phyloP scores from a whole-genome alignment of 2,329 filamentous ascomycete genomes.

The Pestalotiopsis sp. region DNA sequence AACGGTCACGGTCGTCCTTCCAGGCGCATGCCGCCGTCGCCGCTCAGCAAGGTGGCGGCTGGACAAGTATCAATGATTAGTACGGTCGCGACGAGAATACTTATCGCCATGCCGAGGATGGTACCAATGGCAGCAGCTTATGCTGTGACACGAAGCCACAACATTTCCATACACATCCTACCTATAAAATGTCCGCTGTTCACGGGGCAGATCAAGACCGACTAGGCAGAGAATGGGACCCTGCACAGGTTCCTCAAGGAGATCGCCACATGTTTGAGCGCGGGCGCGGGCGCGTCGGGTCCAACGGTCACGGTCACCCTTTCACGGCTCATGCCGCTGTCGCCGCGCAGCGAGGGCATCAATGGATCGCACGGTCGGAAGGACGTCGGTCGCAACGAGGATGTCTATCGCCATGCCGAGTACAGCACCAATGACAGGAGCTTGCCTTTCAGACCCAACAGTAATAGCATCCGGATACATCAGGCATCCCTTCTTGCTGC shows the following conservation, averaged over 20 bases:
- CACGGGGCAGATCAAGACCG: slow-evolving; percentile 28
- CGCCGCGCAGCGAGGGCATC: slow-evolving; percentile 20
- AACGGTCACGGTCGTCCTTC: slow-evolving; percentile 20
- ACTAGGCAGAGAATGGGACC: slow-evolving; percentile 26
- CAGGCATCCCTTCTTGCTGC: neutral
- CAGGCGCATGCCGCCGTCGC: slow-evolving; percentile 18
- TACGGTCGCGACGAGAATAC: slow-evolving; percentile 30
- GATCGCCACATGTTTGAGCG: slow-evolving; percentile 24
- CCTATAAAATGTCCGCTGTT: slow-evolving; percentile 18
- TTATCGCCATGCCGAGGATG: slow-evolving; percentile 34
- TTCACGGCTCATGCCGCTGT: slow-evolving; percentile 18
- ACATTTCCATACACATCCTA: too few relatives aligned
- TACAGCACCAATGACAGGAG: slow-evolving; percentile 26
- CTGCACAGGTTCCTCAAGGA: slow-evolving; percentile 24
- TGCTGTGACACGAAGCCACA: too few relatives aligned
- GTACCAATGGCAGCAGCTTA: slow-evolving; percentile 25
- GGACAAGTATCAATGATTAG: slow-evolving; percentile 26
- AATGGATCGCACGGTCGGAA: slow-evolving; percentile 28
- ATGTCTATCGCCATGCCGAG: slow-evolving; percentile 35
- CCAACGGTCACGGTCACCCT: slow-evolving; percentile 20
- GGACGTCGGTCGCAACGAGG: slow-evolving; percentile 23
- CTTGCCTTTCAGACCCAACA: slow-evolving; percentile 25
- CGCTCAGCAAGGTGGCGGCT: neutral
- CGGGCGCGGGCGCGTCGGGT: slow-evolving; percentile 13
- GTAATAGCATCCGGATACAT: slow-evolving; percentile 16